Evolutionary conservation across 164 flowering plant species (phyloP).

Genomic region (Macadamia tetraphylla): DNA sequence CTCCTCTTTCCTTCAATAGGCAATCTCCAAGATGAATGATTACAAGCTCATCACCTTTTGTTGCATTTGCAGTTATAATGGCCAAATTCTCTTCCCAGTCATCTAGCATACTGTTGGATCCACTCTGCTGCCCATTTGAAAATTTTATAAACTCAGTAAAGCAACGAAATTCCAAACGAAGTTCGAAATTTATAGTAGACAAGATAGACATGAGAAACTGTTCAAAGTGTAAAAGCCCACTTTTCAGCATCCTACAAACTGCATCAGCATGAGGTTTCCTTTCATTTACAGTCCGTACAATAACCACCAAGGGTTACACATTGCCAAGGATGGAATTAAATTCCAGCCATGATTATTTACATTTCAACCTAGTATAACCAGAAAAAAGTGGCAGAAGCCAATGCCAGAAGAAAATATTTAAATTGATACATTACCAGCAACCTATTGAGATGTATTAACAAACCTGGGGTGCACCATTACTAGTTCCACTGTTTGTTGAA

Average conservation of each 20-base stretch:
- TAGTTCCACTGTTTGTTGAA: constrained; percentile 27
- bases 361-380: no score
- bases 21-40: constrained; percentile 89
- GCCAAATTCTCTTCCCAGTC: constrained; percentile 94
- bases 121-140: constrained; percentile 28
- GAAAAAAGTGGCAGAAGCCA: background rate
- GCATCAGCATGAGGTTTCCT: background rate
- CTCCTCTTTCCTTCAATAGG: constrained; percentile 77
- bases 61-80: constrained; percentile 76
- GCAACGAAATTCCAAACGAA: background rate
- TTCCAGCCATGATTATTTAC: no score
- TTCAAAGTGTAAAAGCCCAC: background rate
- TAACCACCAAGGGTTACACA: background rate
- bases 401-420: background rate
- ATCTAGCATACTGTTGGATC: constrained; percentile 59
- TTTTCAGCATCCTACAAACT: no score
- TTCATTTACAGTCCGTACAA: background rate
- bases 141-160: constrained; percentile 3
- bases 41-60: constrained; percentile 84
- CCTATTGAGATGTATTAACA: constrained; percentile 37
- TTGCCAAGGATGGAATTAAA: background rate
- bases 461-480: constrained; percentile 20
- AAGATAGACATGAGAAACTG: background rate
- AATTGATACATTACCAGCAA: constrained; percentile 45
- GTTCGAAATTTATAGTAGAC: background rate